phyloP scores from a whole-genome alignment of 2,329 filamentous ascomycete species.

The Dissoconium aciculare region DNA sequence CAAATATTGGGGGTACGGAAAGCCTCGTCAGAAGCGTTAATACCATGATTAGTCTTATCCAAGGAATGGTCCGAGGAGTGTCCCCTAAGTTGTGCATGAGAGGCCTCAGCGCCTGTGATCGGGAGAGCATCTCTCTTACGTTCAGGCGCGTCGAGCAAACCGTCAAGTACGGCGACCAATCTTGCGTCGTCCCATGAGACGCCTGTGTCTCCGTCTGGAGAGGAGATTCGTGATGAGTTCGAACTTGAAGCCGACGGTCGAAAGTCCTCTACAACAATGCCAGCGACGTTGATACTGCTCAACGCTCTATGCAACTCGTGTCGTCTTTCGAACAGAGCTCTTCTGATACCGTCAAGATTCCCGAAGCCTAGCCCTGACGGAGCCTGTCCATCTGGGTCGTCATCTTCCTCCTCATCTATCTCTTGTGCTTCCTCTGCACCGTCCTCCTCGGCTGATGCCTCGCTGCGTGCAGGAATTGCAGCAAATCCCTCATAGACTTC shows the following conservation, averaged over 20 bases:
- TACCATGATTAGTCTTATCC: too few species aligned
- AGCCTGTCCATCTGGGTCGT: slow-evolving; percentile 18
- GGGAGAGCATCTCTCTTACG: too few species aligned
- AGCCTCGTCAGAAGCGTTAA: too few species aligned
- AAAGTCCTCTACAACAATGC: too few species aligned
- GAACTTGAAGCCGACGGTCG: too few species aligned
- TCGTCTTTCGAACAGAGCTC: slow-evolving; percentile 12
- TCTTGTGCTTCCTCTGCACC: slow-evolving; percentile 26
- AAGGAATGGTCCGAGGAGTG: too few species aligned
- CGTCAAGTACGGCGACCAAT: slow-evolving; percentile 18
- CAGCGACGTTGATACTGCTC: slow-evolving; percentile 13
- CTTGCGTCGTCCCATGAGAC: slow-evolving; percentile 19
- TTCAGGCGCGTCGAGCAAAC: slow-evolving; percentile 19
- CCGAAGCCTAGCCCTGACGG: slow-evolving; percentile 2
- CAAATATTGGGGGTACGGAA: too few species aligned
- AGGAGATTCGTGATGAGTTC: too few species aligned
- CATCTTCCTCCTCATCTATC: slow-evolving; percentile 30
- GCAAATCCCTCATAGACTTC: slow-evolving; percentile 36
- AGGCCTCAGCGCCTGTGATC: too few species aligned
- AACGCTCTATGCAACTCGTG: slow-evolving; percentile 12
- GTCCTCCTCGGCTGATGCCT: slow-evolving; percentile 5
- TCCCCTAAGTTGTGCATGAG: too few species aligned
- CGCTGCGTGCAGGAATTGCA: slow-evolving; percentile 13
- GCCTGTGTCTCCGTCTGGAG: slow-evolving; percentile 5
- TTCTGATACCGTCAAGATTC: slow-evolving; percentile 14